Evolutionary conservation across 2,329 filamentous ascomycete species (phyloP), one percentile per base, ranked within the genome.

Genomic region (Sarocladium oryzae): DNA sequence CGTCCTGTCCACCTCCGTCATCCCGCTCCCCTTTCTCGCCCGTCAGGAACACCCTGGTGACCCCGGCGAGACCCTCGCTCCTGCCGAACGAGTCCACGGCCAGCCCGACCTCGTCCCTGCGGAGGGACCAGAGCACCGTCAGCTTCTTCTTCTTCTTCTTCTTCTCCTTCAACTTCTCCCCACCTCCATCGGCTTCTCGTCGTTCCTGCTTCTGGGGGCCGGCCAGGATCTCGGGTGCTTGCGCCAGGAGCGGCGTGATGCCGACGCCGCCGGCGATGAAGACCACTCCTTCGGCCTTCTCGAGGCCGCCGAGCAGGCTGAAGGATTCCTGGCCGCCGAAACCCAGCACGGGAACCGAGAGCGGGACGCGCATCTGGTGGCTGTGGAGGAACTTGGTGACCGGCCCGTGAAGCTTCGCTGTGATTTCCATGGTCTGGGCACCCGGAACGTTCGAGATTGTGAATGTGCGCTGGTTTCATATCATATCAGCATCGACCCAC

Each of bases 261-360:
- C 89, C 89, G 6, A 95, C 86, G 2, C 89, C 89, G 0, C 81
- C 88, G 5, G 88, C 88, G 3, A 95, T 66, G 56, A 91, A 93
- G 1, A 81, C 67, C 1, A 69, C 56, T 66, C 30, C 69, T 56
- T 26, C 55, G 55, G 7, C 60, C 52, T 51, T 52, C 18, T 58
- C 60, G 4, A 30, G 13, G 2, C 32, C 52, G 2, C 52, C 50
- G 0, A 63, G 60, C 36, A 77, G 58, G 1, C 65, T 61, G 56
- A 79, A 78, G 1, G 58, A 60, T 41, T 71, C 69, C 13, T 73
- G 71, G 1, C 89, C 89, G 0, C 86, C 88, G 55, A 95, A 88
- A 0, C 87, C 89, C 20, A 85, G 71, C 0, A 95, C 69, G 0
- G 81, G 79, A 0, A 92, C 65, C 2, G 30, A 32, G 2, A 92